A percentile compares a stretch with the other conserved stretches of the same genome.
Evolutionary conservation across 2,329 filamentous ascomycete genomes (phyloP).

Genomic region (Talaromyces funiculosus): DNA sequence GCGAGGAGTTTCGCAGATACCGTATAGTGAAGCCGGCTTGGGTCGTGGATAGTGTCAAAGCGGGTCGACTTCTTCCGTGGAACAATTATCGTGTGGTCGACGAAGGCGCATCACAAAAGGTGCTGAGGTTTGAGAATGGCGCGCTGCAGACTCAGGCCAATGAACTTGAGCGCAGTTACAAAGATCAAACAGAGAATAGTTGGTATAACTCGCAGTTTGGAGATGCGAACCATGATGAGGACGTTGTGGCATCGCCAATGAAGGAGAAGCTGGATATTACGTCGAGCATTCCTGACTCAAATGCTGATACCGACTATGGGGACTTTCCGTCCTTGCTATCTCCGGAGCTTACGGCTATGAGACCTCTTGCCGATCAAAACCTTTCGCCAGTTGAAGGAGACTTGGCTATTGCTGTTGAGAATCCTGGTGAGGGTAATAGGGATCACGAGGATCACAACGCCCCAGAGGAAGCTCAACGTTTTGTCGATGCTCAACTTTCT

Average conservation of each 20-base stretch:
- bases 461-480: neutral
- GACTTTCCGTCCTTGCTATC: conserved; percentile 32
- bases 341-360: neutral
- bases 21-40: conserved; percentile 91
- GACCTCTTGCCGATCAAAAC: neutral
- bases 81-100: conserved; percentile 76
- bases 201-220: conserved; percentile 74
- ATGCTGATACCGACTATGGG: conserved; percentile 36
- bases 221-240: conserved; percentile 21
- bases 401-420: neutral
- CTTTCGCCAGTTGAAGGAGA: neutral
- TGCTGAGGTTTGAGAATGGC: conserved; percentile 60
- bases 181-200: conserved; percentile 72
- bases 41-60: conserved; percentile 82
- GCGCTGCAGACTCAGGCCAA: conserved; percentile 63
- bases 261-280: neutral
- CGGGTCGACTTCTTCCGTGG: conserved; percentile 80
- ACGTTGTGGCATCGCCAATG: conserved; percentile 24
- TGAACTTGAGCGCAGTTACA: conserved; percentile 60
- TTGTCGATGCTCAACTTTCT: neutral
- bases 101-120: conserved; percentile 75
- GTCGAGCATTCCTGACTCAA: conserved; percentile 10
- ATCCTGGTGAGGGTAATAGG: neutral
- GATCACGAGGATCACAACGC: neutral
- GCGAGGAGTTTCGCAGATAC: conserved; percentile 78